Base-by-base conservation (phyloP, 306 rosid species). In the Lathyrus oleraceus region DNA sequence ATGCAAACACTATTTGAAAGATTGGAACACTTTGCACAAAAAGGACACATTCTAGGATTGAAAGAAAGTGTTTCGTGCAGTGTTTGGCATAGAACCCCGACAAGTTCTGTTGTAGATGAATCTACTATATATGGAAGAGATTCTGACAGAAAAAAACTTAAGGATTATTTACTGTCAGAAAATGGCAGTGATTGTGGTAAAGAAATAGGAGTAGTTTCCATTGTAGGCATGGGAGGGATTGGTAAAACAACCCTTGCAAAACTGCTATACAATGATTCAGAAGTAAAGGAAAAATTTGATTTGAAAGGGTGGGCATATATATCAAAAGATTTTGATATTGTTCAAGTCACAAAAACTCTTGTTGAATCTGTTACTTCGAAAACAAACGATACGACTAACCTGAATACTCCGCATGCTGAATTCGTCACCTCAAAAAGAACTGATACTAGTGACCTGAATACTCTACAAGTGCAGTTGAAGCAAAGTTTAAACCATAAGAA, bases 91-190 rank as follows among this genome's bases (percentile, higher is more conserved):
- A 44, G 67, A 62, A 39, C 49, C 17, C 67, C 67, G 6, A 62
- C 67, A 17, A 76, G 82, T 45, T 80, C 82, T 21, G 72, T 83
- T 77, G 76, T 83, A 16, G 81, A 84, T 10, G 87, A 84, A 61
- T 63, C 76, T 17, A 39, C 72, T 60, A 79, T 77, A 8, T 73
- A 36, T 70, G 85, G 81, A 9, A 77, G 76, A 57, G 51, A 45
- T 15, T 54, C 4, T 15, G 85, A 84, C n/a, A 80, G 57, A 67
- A 74, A 74, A 23, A 38, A 13, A 43, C 73, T 83, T 8, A 67
- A 76, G 6, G 65, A 21, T 36, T 38, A 16, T 32, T 56, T 73
- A 79, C n/a, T 65, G 11, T n/a, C 40, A 25, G 57, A 25, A 65
- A 19, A n/a, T 65, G 42, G 0, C 6, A 6, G 47, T 38, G 30